Percentiles rank a stretch among this genome's conserved stretches.
Evolutionary conservation across 2,329 filamentous ascomycete genomes (phyloP).

Genomic region (Neofusicoccum ribis): DNA sequence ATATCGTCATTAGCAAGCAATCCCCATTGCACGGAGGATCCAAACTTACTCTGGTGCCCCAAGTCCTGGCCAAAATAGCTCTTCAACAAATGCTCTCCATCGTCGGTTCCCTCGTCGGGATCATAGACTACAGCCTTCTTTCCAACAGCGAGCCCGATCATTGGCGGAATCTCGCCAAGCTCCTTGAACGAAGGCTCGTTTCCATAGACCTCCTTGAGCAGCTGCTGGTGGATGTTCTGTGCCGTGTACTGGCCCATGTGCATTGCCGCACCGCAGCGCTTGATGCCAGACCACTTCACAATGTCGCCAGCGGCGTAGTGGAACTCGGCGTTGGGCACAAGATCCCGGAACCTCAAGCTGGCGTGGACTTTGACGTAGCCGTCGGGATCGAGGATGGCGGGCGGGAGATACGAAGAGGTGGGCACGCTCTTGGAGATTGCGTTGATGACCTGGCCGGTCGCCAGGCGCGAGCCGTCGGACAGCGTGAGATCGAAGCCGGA

Average conservation of each 20-base stretch:
- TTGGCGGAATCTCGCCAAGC: conserved; percentile 42
- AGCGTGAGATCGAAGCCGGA: conserved; percentile 35
- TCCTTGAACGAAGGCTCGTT: background rate
- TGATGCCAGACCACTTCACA: conserved; percentile 73
- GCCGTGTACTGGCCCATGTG: conserved; percentile 68
- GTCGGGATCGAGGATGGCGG: conserved; percentile 59
- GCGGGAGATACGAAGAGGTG: conserved; percentile 64
- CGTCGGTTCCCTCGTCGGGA: conserved; percentile 56
- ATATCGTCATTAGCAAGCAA: background rate
- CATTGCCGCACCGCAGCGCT: conserved; percentile 75
- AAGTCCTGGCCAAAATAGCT: conserved; percentile 69
- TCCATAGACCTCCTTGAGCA: conserved; percentile 28
- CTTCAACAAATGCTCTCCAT: conserved; percentile 63
- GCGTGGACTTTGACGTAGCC: conserved; percentile 65
- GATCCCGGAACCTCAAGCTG: background rate
- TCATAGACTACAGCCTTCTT: conserved; percentile 67
- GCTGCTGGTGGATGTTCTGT: conserved; percentile 51
- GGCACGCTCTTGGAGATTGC: conserved; percentile 66
- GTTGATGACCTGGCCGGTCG: conserved; percentile 66
- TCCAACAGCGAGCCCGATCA: conserved; percentile 72
- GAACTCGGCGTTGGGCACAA: conserved; percentile 49
- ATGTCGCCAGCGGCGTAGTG: conserved; percentile 74
- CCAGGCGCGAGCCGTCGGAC: conserved; percentile 48
- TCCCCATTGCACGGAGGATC: background rate
- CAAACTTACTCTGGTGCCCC: conserved; percentile 57